Base-by-base conservation (phyloP, 768 basidiomycete species). In the Stropharia rugosoannulata region DNA sequence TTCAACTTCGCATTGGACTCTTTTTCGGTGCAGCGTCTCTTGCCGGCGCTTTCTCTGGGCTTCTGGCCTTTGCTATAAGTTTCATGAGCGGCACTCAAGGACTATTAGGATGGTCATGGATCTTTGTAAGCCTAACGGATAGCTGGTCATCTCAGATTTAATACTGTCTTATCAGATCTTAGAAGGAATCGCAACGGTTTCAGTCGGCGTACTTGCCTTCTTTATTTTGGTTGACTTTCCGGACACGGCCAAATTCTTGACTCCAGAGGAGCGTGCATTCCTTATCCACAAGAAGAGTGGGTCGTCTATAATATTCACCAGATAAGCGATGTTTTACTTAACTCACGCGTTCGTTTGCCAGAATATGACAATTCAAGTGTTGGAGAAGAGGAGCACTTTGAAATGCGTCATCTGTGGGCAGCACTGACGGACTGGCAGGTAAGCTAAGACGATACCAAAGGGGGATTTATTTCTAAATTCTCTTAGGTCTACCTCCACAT, bases 1-100 rank as follows among this genome's bases (percentile, higher is more conserved):
- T 84, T 25, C 85, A 86, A 60, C 75, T 77, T 56, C 80, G 86
- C 7, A 74, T 87, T 38, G 84, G 79, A 2, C 63, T 86, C 7
- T 87, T 89, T 74, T 85, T 84, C 61, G 82, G 83, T 10, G 82
- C 85, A 13, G 85, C 86, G 7, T 81, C 84, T 4, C 63, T 85
- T 38, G 83, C 83, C 2, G 85, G 85, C 6, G 84, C 84, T 3
- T 85, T 86, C 63, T 81, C 83, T 1, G 84, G 84, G 0, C 65
- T 85, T 5, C 60, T 87, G 13, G 85, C 84, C 0, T 85, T 73
- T 64, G 83, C 65, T 0, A 81, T 86, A 27, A 72, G 75, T 38
- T 79, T 80, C 49, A 80, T 86, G 82, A 64, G 68, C 25, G 81
- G 80, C 0, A 67, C 66, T 0, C 68, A 62, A 2, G 77, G 80